Conservation (phyloP, 129 eudicot species). For the Artemisia annua region DNA sequence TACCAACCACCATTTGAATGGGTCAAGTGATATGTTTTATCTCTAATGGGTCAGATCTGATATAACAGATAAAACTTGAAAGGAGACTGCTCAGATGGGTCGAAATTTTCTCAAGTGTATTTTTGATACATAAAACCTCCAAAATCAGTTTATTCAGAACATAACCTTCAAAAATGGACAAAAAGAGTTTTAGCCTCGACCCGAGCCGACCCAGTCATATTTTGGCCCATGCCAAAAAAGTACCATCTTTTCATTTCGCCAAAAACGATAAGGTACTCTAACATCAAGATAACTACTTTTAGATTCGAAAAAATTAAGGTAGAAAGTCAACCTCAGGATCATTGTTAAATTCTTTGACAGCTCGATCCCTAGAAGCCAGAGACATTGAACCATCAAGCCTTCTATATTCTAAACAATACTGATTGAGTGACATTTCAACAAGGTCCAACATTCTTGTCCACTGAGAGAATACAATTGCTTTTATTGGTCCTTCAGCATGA, state of each 20-base stretch:
- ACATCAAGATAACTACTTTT: slow-evolving; percentile 1
- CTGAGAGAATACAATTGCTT: slow-evolving; percentile 89
- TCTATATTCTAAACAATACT: slow-evolving; percentile 49
- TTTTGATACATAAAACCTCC: neutral
- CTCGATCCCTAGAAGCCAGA: slow-evolving; percentile 71
- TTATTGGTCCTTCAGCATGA: slow-evolving; percentile 45
- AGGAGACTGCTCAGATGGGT: no score
- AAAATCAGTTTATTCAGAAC: neutral
- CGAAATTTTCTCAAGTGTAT: neutral
- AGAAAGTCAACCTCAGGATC: slow-evolving; percentile 63
- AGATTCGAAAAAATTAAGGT: neutral
- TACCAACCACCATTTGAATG: neutral
- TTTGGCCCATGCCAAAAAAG: neutral
- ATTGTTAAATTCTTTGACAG: slow-evolving; percentile 79
- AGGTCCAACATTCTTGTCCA: slow-evolving; percentile 95
- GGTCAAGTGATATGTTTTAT: neutral
- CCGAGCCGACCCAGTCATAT: no score
- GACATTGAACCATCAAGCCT: slow-evolving; percentile 96
- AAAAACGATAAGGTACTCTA: neutral
- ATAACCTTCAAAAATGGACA: no score
- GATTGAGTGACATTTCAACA: slow-evolving; percentile 59
- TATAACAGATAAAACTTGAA: no score
- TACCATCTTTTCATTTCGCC: neutral
- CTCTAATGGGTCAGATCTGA: neutral
- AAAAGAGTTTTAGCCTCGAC: no score